Base-by-base conservation (phyloP, 352 stramenopile species). In the Phytophthora niederhauseri region DNA sequence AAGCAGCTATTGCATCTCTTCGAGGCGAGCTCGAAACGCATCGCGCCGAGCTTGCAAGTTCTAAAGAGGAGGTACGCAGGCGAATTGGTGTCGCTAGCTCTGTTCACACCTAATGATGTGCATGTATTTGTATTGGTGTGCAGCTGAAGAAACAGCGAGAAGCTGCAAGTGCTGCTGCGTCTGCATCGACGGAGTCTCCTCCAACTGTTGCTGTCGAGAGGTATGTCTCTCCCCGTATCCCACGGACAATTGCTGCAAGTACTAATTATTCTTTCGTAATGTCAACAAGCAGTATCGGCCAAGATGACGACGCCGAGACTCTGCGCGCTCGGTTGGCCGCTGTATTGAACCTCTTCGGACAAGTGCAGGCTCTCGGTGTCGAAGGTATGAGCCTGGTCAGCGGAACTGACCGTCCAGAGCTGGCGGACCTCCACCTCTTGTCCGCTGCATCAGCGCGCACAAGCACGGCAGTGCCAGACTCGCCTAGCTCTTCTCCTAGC, bases 281-380 rank as follows among this genome's bases (percentile, higher is more conserved):
- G 11, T 60, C 15, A 48, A 20, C 17, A 17, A 57, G 19, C 36
- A 80, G 64, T 43, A 57, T 68, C 19, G 46, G 38, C 20, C 45
- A 58, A 65, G 52, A 38, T 3, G 63, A 73, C 5, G 63, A 77
- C 54, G 49, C 41, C 17, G 56, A 73, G 7, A 38, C 41, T 22
- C 28, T 75, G 22, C 68, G 64, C 30, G 46, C 52, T 22, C 57
- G 61, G 57, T 49, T 80, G 22, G 59, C 64, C 22, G 51, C 60
- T 57, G 68, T 61, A 22, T 64, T 76, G 34, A 57, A 62, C 8
- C n/a, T 80, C 30, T 77, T 80, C 28, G 38, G 46, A 26, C 59
- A 76, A 56, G 26, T 80, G 4, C 68, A 80, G 68, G 68, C 56
- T 50, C 59, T 80, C 52, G 53, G 68, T 52, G 28, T 67, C 19